Percentiles rank a stretch among this genome's conserved stretches.
phyloP scores from a whole-genome alignment of 2,329 filamentous ascomycete species.

The Colletotrichum somersetense region DNA sequence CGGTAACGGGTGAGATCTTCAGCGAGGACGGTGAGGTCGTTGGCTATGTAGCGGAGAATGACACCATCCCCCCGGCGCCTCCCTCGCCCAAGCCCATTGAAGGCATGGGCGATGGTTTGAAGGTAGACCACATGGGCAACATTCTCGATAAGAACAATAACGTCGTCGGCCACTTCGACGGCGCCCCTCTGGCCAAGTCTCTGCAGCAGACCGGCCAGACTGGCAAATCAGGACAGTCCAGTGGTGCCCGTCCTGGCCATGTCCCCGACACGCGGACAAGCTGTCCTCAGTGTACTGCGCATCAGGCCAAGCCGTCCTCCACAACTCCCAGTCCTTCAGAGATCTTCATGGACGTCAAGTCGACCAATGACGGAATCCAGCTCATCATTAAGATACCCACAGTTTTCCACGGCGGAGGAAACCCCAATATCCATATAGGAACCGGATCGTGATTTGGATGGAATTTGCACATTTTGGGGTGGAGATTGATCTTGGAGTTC shows the following conservation, averaged over 20 bases:
- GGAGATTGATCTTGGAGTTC: slow-evolving; percentile 31
- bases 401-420: slow-evolving; percentile 59
- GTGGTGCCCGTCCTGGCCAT: slow-evolving; percentile 10
- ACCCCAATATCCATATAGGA: slow-evolving; percentile 51
- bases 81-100: slow-evolving; percentile 48
- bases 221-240: slow-evolving; percentile 16
- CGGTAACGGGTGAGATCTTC: slow-evolving; percentile 60
- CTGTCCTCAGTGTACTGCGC: slow-evolving; percentile 26
- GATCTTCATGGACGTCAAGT: slow-evolving; percentile 69
- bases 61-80: slow-evolving; percentile 46
- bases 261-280: slow-evolving; percentile 49
- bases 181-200: slow-evolving; percentile 50
- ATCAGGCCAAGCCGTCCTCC: slow-evolving; percentile 49
- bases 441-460: slow-evolving; percentile 27
- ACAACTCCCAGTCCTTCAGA: slow-evolving; percentile 61
- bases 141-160: slow-evolving; percentile 60
- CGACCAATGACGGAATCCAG: slow-evolving; percentile 69
- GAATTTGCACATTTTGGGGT: slow-evolving; percentile 9
- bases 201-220: slow-evolving; percentile 54
- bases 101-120: slow-evolving; percentile 55
- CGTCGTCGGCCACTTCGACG: slow-evolving; percentile 62
- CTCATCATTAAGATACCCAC: slow-evolving; percentile 70
- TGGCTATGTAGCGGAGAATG: slow-evolving; percentile 60
- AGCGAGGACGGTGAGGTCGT: slow-evolving; percentile 58
- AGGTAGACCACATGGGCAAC: slow-evolving; percentile 60